Evolutionary conservation across 2,329 filamentous ascomycete species (phyloP).

Genomic region (Pseudocercospora vitis): DNA sequence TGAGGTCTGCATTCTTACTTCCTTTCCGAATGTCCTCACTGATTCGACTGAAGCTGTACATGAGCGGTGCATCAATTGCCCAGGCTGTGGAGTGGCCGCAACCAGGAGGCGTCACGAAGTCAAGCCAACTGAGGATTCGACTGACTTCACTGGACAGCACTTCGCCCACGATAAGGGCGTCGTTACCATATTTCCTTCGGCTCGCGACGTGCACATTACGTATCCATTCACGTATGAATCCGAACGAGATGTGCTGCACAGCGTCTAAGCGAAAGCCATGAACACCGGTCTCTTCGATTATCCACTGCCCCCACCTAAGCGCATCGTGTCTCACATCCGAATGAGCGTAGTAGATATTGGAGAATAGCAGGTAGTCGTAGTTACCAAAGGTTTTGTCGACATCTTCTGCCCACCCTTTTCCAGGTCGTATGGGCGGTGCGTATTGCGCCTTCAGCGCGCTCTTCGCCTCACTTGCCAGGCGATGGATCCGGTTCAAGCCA

Average conservation of each 20-base stretch:
- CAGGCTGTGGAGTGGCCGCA: conserved; percentile 51
- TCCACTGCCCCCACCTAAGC: conserved; percentile 67
- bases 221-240: conserved; percentile 68
- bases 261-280: conserved; percentile 70
- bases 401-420: conserved; percentile 63
- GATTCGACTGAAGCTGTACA: conserved; percentile 65
- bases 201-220: conserved; percentile 54
- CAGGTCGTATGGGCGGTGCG: conserved; percentile 32
- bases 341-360: conserved; percentile 66
- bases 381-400: conserved; percentile 67
- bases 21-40: conserved; percentile 46
- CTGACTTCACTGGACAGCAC: conserved; percentile 64
- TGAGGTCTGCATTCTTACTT: conserved; percentile 58
- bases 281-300: conserved; percentile 60
- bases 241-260: conserved; percentile 68
- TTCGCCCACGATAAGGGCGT: conserved; percentile 68
- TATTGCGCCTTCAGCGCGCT: conserved; percentile 5
- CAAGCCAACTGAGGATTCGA: conserved; percentile 56
- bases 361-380: conserved; percentile 69
- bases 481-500: conserved; percentile 28
- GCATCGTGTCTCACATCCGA: conserved; percentile 65
- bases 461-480: conserved; percentile 28
- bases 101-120: conserved; percentile 33
- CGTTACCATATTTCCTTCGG: conserved; percentile 37
- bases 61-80: conserved; percentile 68